phyloP scores from a whole-genome alignment of 495 filamentous ascomycete species.

The Neurospora sp. region DNA sequence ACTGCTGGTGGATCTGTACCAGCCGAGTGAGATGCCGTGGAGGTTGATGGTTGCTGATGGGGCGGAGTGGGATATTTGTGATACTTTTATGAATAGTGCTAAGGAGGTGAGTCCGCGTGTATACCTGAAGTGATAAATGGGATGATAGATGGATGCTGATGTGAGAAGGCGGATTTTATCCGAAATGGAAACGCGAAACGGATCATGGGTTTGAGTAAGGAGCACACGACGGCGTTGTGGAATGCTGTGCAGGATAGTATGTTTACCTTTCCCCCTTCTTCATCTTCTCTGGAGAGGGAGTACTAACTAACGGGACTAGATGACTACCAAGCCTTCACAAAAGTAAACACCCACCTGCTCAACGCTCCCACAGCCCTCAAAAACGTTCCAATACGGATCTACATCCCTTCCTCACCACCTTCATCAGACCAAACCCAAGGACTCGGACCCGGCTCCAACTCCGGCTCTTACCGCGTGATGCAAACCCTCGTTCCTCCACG shows the following conservation, averaged over 20 bases:
- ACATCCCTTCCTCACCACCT: slow-evolving; percentile 63
- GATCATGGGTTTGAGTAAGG: slow-evolving; percentile 86
- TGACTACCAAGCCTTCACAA: slow-evolving; percentile 60
- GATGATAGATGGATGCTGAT: neutral
- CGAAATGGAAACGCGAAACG: slow-evolving; percentile 84
- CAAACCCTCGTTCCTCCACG: slow-evolving; percentile 53
- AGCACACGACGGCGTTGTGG: slow-evolving; percentile 83
- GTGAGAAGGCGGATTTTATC: slow-evolving; percentile 63
- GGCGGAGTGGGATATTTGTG: slow-evolving; percentile 63
- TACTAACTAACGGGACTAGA: slow-evolving; percentile 39
- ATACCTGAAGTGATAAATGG: too few relatives aligned
- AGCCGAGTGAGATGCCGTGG: slow-evolving; percentile 58
- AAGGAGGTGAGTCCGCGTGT: slow-evolving; percentile 52
- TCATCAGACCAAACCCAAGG: slow-evolving; percentile 17
- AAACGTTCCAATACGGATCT: slow-evolving; percentile 77
- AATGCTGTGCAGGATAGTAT: slow-evolving; percentile 68
- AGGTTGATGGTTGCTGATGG: slow-evolving; percentile 50
- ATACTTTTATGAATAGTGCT: slow-evolving; percentile 86
- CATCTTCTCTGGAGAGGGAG: too few relatives aligned
- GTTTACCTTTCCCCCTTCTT: slow-evolving; percentile 13
- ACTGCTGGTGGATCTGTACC: slow-evolving; percentile 77
- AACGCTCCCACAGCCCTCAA: slow-evolving; percentile 64
- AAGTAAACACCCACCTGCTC: slow-evolving; percentile 68
- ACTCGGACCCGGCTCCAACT: slow-evolving; percentile 26
- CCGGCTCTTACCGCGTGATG: slow-evolving; percentile 54